These are phyloP conservation scores for Eutrema yunnanense DNA, from an alignment of 345 rosid species.

Conservation along the genomic window DNA sequence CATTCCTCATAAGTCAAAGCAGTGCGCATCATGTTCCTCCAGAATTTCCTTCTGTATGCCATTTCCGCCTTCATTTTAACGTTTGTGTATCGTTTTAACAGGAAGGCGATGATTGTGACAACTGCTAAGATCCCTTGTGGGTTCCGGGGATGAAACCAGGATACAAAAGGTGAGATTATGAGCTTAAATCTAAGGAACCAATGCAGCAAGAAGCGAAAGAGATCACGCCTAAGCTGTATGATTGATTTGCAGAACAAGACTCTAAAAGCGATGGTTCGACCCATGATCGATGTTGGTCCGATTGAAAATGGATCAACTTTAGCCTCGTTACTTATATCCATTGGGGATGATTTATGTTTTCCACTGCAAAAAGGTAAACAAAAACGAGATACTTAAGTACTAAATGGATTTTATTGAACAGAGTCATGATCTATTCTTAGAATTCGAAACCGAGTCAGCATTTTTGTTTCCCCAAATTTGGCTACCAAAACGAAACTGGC, in stretches of 20 bases:
- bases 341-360: constrained; percentile 9
- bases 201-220: constrained; percentile 36
- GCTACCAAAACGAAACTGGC: not conserved
- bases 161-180: constrained; percentile 39
- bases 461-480: not conserved
- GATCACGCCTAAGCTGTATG: constrained; percentile 51
- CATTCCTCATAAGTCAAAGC: constrained; percentile 95
- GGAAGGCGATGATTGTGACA: constrained; percentile 79
- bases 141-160: constrained; percentile 93
- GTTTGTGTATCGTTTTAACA: constrained; percentile 74
- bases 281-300: constrained; percentile 83
- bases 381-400: not conserved
- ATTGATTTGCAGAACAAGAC: constrained; percentile 75
- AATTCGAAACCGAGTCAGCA: constrained; percentile 6
- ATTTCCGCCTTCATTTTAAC: constrained; percentile 85
- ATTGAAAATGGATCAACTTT: constrained; percentile 69
- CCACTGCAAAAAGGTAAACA: constrained; percentile 12
- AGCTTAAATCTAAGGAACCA: constrained; percentile 42
- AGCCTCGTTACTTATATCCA: constrained; percentile 96
- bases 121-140: constrained; percentile 94
- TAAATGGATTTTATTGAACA: not conserved
- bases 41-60: constrained; percentile 93
- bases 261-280: constrained; percentile 82
- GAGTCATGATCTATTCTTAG: constrained; percentile 13
- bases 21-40: constrained; percentile 95